These are phyloP conservation scores for Thamnidium elegans DNA, from an alignment of 192 early-diverging fungal species.

Conservation along the genomic window DNA sequence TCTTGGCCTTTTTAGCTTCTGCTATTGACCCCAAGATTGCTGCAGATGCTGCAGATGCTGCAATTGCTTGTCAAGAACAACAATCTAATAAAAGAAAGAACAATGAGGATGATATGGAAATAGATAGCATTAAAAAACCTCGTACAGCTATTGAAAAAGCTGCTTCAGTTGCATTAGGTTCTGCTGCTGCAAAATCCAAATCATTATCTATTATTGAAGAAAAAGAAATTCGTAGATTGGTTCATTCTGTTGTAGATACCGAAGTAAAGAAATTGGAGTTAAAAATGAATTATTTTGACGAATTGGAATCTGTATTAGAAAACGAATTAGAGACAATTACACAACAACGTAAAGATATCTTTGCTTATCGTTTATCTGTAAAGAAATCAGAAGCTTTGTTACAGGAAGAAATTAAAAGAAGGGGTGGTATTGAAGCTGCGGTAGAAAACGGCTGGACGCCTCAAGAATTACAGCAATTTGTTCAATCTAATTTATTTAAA, in stretches of 20 bases:
- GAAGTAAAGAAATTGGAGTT: constrained; percentile 88
- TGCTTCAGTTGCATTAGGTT: constrained; percentile 83
- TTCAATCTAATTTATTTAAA: constrained; percentile 13
- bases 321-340: constrained; percentile 83
- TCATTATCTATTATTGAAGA: constrained; percentile 82
- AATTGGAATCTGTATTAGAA: constrained; percentile 85
- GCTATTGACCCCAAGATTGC: constrained; percentile 91
- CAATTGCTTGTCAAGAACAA: constrained; percentile 48
- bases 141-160: constrained; percentile 70
- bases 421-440: constrained; percentile 19
- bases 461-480: constrained; percentile 25
- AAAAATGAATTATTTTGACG: constrained; percentile 92
- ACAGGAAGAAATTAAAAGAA: constrained; percentile 35
- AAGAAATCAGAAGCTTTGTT: constrained; percentile 48
- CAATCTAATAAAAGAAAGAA: constrained; percentile 24
- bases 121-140: constrained; percentile 23
- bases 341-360: constrained; percentile 59
- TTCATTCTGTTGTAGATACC: constrained; percentile 78
- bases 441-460: constrained; percentile 24
- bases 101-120: constrained; percentile 40
- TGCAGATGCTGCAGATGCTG: constrained; percentile 79
- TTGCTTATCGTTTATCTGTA: constrained; percentile 57
- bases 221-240: constrained; percentile 77
- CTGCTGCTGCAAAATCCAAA: constrained; percentile 90
- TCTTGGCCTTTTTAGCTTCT: constrained; percentile 88